Evolutionary conservation across 23 red algal genomes (phyloP), one percentile per base, ranked within the genome.

Genomic region (Agarophyton chilense): DNA sequence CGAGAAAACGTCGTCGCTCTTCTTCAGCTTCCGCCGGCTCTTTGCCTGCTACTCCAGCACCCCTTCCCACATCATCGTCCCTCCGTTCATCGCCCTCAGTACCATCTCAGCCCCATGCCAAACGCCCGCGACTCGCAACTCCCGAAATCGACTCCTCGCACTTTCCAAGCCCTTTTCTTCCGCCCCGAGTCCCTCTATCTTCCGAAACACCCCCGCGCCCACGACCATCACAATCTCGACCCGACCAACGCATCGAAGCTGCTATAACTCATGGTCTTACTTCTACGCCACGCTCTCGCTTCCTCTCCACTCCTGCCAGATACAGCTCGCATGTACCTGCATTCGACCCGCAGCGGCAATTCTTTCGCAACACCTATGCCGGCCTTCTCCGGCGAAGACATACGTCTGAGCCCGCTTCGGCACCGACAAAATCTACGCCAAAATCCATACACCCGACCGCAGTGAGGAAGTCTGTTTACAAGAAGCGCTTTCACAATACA

Each of bases 171-270:
- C 68, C 68, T 8, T 74, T 74, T 18, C 68, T 74, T 25, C 68
- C 68, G 29, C 68, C 68, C 68, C 68, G 68, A 29, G 41, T 74
- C 8, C 68, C 68, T 21, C 21, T 74, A 3, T 31, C 68, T 19
- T 3, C 68, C n/a, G 68, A 74, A 26, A 74, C 68, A 28, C 68
- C 68, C 68, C 68, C 68, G 8, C 68, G 68, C 68, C n/a, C 68
- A 47, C 68, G 24, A 47, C 13, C 40, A n/a, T 33, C 68, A 1
- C 33, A 43, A 74, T 74, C 68, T n/a, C 41, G 5, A 7, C 24
- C 38, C 21, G n/a, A 74, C 68, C 43, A 38, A 21, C 68, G 68
- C 68, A 49, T 74, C 68, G 43, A 43, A 74, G 68, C 38, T 33
- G 68, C 68, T 16, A 39, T 74, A 5, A 24, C 40, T 0, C 68